Evolutionary conservation across 2,329 filamentous ascomycete genomes (phyloP).

Genomic region (Aspergillus sp.): DNA sequence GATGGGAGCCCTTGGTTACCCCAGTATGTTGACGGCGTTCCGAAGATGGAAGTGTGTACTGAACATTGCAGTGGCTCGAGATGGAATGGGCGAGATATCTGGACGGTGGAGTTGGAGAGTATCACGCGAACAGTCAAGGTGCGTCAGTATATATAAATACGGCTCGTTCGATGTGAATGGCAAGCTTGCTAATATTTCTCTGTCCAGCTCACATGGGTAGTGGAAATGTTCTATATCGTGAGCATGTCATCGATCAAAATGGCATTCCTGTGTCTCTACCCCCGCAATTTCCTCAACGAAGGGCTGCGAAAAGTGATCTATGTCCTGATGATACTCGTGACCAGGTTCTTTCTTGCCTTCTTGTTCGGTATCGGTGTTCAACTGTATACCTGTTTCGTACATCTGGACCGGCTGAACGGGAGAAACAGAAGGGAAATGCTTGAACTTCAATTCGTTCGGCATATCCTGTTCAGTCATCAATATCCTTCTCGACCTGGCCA

Average conservation of each 20-base stretch:
- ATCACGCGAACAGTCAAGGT: not conserved
- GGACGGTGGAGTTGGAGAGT: not conserved
- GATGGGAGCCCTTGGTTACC: not conserved
- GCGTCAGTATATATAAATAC: not conserved
- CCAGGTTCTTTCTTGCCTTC: not conserved
- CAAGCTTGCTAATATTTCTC: not conserved
- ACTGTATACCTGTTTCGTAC: not conserved
- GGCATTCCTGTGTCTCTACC: not conserved
- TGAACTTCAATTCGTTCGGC: conserved; percentile 8
- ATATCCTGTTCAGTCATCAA: not conserved
- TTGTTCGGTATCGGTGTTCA: not conserved
- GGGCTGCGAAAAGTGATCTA: not conserved
- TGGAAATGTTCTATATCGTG: not conserved
- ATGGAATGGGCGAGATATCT: conserved; percentile 1
- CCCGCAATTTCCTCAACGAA: not conserved
- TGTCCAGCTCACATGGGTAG: not conserved
- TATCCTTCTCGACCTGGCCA: conserved; percentile 2
- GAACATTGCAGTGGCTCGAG: not conserved
- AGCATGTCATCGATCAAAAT: not conserved
- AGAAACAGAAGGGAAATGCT: not conserved
- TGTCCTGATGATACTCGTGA: not conserved
- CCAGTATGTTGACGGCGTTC: not conserved
- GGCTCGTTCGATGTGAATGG: no score
- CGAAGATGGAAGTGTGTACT: not conserved
- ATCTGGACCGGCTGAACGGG: not conserved